phyloP scores from a whole-genome alignment of 345 rosid species.

The Excoecaria cochinchinensis region DNA sequence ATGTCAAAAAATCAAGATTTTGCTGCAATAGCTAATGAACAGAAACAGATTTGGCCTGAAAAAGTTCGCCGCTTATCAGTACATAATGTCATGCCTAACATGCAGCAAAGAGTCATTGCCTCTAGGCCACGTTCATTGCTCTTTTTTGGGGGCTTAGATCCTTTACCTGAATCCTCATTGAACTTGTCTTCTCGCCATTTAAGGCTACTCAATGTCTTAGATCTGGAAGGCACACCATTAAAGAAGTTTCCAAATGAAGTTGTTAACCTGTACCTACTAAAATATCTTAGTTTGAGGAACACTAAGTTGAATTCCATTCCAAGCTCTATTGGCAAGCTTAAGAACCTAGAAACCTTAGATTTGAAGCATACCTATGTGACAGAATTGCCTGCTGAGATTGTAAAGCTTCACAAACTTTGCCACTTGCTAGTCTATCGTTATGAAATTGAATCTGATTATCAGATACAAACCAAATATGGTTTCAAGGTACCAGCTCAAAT shows the following conservation, averaged over 20 bases:
- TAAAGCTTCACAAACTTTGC: constrained; percentile 25
- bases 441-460: constrained; percentile 18
- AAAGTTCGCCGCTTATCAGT: constrained; percentile 23
- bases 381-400: constrained; percentile 25
- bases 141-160: constrained; percentile 21
- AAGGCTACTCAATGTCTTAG: constrained; percentile 23
- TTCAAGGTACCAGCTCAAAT: constrained; percentile 21
- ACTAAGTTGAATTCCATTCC: constrained; percentile 26
- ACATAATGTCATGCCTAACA: constrained; percentile 10
- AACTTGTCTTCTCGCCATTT: background rate
- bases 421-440: constrained; percentile 24
- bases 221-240: constrained; percentile 28
- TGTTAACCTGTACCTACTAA: constrained; percentile 16
- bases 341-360: constrained; percentile 31
- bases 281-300: constrained; percentile 23
- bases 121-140: constrained; percentile 25
- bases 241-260: constrained; percentile 23
- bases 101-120: background rate
- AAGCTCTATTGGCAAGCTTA: constrained; percentile 32
- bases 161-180: constrained; percentile 8
- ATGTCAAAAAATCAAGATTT: constrained; percentile 10
- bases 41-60: constrained; percentile 12
- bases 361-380: constrained; percentile 26
- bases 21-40: constrained; percentile 11
- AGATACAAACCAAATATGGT: constrained; percentile 14